Conservation (phyloP, 371 early-diverging fungal species). For the Cokeromyces recurvatus region DNA sequence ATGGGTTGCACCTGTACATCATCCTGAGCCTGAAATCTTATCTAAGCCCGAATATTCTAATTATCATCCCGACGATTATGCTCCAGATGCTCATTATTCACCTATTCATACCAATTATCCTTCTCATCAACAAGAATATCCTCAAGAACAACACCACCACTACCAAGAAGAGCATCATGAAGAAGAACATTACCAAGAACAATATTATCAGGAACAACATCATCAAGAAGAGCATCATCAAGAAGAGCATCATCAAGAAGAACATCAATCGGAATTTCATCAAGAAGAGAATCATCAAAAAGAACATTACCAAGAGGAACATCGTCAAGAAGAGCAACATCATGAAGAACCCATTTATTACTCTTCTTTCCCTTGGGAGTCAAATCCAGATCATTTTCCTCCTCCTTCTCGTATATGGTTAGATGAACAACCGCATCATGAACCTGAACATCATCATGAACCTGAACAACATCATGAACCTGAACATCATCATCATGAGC, state of each 20-base stretch:
- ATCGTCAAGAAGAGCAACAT: neutral
- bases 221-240: neutral
- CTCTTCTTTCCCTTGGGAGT: conserved; percentile 25
- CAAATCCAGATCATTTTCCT: conserved; percentile 10
- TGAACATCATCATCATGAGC: neutral
- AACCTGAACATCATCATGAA: conserved; percentile 18
- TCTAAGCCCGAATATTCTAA: conserved; percentile 18
- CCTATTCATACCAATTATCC: neutral
- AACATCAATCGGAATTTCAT: neutral
- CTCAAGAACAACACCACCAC: conserved; percentile 1
- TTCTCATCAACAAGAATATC: neutral
- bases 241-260: neutral
- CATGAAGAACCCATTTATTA: neutral
- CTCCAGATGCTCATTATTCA: neutral
- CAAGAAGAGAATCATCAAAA: neutral
- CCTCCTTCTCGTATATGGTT: conserved; percentile 24
- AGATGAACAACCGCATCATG: conserved; percentile 10
- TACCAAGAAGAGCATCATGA: neutral
- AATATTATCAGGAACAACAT: neutral
- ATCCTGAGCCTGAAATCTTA: conserved; percentile 19
- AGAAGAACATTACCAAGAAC: neutral
- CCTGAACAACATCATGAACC: neutral
- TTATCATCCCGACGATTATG: conserved; percentile 7
- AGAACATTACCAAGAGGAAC: neutral
- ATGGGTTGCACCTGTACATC: conserved; percentile 24